phyloP scores from a whole-genome alignment of 805 yeast species.

The Pichia nanzhaoensis region DNA sequence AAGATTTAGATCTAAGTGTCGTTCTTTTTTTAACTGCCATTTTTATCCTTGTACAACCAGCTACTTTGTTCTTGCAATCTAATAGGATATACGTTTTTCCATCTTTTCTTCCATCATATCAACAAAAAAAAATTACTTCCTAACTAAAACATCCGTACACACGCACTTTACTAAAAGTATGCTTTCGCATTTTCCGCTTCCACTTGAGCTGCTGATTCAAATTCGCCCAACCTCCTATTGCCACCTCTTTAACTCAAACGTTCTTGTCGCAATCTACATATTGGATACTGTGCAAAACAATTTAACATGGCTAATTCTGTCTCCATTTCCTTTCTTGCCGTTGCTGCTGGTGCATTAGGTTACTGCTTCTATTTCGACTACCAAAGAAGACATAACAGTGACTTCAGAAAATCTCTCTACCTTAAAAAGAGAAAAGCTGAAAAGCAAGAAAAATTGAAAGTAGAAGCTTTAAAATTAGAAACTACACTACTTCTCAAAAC shows the following conservation, averaged over 20 bases:
- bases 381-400: conserved; percentile 74
- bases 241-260: no score
- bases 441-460: conserved; percentile 46
- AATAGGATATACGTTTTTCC: no score
- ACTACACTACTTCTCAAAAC: conserved; percentile 55
- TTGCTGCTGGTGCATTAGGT: conserved; percentile 49
- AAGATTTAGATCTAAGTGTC: conserved; percentile 37
- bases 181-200: no score
- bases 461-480: conserved; percentile 52
- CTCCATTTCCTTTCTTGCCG: conserved; percentile 19
- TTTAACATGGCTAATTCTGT: conserved; percentile 12
- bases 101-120: no score
- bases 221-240: no score
- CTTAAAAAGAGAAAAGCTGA: conserved; percentile 56
- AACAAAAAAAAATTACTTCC: no score
- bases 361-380: conserved; percentile 90
- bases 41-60: no score
- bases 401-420: conserved; percentile 72
- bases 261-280: no score
- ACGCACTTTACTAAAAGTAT: no score
- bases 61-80: no score
- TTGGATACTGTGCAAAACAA: neutral
- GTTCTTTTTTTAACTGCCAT: conserved; percentile 43
- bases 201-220: no score
- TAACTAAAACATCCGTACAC: no score